These are phyloP conservation scores for Gossypium bickii DNA, from an alignment of 345 rosid species.

Conservation along the genomic window DNA sequence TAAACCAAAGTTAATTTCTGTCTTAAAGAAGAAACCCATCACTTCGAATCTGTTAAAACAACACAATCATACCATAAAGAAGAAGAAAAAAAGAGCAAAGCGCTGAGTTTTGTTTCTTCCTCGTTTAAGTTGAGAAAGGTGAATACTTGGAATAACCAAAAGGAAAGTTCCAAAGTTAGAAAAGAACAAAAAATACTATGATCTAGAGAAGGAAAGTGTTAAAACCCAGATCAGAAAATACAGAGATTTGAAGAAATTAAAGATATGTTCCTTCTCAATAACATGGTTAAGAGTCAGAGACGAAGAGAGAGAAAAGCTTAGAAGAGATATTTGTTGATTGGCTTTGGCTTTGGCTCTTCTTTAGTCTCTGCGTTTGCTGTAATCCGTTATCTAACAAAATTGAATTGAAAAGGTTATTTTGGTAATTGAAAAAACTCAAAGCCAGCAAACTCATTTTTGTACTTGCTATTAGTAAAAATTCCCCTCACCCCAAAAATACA, in stretches of 20 bases:
- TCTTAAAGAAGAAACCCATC: conserved; percentile 29
- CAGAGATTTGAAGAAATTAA: conserved; percentile 25
- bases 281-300: conserved; percentile 10
- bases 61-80: conserved; percentile 16
- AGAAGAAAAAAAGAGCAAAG: background rate
- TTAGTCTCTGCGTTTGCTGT: conserved; percentile 12
- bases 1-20: conserved; percentile 25
- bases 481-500: too few relatives aligned
- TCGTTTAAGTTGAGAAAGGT: conserved; percentile 12
- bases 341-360: conserved; percentile 16
- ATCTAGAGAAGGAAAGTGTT: conserved; percentile 28
- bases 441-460: background rate
- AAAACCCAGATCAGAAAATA: conserved; percentile 40
- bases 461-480: background rate
- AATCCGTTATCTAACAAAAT: conserved; percentile 18
- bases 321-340: conserved; percentile 46
- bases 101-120: conserved; percentile 22
- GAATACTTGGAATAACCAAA: background rate
- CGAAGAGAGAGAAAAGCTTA: conserved; percentile 13
- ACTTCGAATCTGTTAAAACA: conserved; percentile 11
- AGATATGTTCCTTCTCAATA: conserved; percentile 10
- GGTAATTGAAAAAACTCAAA: background rate
- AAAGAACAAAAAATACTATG: conserved; percentile 2
- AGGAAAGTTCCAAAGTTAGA: conserved; percentile 8
- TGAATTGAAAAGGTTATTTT: background rate